Base-by-base conservation (phyloP, 768 basidiomycete genomes). In the Tulasnella sp. region DNA sequence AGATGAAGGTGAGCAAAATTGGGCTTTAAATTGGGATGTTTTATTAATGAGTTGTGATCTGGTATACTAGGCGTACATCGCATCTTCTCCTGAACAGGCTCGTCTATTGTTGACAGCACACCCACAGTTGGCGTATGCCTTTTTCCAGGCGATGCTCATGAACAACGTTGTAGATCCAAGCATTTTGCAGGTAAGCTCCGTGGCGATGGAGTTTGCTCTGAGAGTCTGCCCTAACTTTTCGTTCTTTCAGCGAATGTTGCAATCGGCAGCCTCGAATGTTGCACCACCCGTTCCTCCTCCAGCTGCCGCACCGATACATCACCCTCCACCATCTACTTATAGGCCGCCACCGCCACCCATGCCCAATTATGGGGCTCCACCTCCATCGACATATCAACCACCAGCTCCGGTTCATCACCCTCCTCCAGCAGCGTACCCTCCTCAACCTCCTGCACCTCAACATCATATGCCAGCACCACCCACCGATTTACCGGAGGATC, bases 101-200 rank as follows among this genome's bases (percentile, higher is more conserved):
- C 74, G 81, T 47, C 69, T 73, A 1, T 69, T 98, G 33, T 74
- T 99, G 37, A 69, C 78, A 22, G 72, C 79, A 15, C 83, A 96
- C 59, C 95, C 95, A 15, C 93, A 98, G 66, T 74, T 95, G 4
- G 83, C 90, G 1, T 98, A 96, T 64, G 95, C 95, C 3, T 73
- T 98, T 12, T 95, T 98, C 71, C 92, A 96, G 67, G 84, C 88
- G 0, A 75, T 99, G 56, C 69, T 98, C 7, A 68, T 96, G 42
- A 88, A 92, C 73, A 87, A 91, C 60, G 87, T 98, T 15, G 86
- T 98, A 34, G 91, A 96, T 57, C 76, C 85, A 2, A 75, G 78
- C 4, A 78, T 95, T 42, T 71, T 99, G 2, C 78, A 86, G 61
- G 81, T 87, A 57, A 72, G 64, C 53, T 7, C 48, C 5, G 3